Conservation (phyloP, 1,139 yeast genomes). For the Diutina sp. region DNA sequence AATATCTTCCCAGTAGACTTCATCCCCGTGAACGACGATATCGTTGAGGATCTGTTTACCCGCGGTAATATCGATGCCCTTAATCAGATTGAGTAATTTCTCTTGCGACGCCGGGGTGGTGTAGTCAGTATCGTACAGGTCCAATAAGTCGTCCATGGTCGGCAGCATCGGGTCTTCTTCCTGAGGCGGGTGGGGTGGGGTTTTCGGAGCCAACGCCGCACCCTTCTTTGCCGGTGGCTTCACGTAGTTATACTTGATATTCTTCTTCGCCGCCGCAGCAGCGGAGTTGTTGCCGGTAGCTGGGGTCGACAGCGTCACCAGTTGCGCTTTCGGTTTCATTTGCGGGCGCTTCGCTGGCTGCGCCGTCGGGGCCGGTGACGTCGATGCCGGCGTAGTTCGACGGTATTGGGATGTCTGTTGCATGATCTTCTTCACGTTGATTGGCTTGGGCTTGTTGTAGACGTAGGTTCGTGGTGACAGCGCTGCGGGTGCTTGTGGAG, state of each 20-base stretch:
- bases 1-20: conserved; percentile 93
- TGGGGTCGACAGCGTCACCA: background rate
- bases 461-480: conserved; percentile 13
- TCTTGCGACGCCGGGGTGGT: conserved; percentile 43
- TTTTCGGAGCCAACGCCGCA: conserved; percentile 2
- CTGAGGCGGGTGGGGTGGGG: background rate
- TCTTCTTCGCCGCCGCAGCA: conserved; percentile 5
- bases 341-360: conserved; percentile 1
- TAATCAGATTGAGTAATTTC: conserved; percentile 19
- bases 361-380: conserved; percentile 3
- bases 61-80: conserved; percentile 29
- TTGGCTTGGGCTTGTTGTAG: conserved; percentile 29
- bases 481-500: conserved; percentile 2
- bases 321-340: background rate
- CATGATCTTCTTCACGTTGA: conserved; percentile 24
- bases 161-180: conserved; percentile 8
- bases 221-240: background rate
- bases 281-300: background rate
- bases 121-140: conserved; percentile 10
- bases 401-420: conserved; percentile 9
- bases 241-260: conserved; percentile 7
- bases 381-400: background rate
- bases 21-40: conserved; percentile 88
- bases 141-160: conserved; percentile 18
- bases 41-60: conserved; percentile 70